These are phyloP conservation scores for Cupressus sempervirens DNA, from an alignment of 75 land plant species.

Conservation along the genomic window DNA sequence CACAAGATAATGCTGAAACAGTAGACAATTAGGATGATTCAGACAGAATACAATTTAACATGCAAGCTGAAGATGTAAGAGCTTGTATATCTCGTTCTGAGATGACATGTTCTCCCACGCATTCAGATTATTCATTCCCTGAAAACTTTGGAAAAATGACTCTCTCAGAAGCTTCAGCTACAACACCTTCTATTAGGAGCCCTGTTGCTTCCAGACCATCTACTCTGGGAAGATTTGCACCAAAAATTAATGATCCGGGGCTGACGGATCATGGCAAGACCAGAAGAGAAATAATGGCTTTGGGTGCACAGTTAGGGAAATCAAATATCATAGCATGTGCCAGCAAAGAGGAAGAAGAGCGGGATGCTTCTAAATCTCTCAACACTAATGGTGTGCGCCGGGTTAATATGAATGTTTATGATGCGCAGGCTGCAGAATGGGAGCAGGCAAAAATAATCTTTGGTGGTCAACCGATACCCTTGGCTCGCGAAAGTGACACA, in stretches of 20 bases:
- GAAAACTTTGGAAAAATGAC: slow-evolving; percentile 26
- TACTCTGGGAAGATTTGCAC: slow-evolving; percentile 41
- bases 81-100: neutral
- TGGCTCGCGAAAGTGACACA: neutral
- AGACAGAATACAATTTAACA: neutral
- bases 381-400: slow-evolving; percentile 25
- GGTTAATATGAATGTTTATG: slow-evolving; percentile 39
- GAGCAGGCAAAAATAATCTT: slow-evolving; percentile 38
- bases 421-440: slow-evolving; percentile 79
- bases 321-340: no score
- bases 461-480: neutral
- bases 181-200: slow-evolving; percentile 27
- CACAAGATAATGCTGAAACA: slow-evolving; percentile 1
- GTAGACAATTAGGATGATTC: neutral
- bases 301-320: no score
- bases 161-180: neutral
- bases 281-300: slow-evolving; percentile 26
- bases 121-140: slow-evolving; percentile 15
- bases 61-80: slow-evolving; percentile 3
- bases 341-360: no score
- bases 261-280: slow-evolving; percentile 8
- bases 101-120: slow-evolving; percentile 17
- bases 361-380: no score
- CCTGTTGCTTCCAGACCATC: slow-evolving; percentile 64
- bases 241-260: slow-evolving; percentile 14